Evolutionary conservation across 2,329 filamentous ascomycete genomes (phyloP).

Genomic region (Cladophialophora immunda): DNA sequence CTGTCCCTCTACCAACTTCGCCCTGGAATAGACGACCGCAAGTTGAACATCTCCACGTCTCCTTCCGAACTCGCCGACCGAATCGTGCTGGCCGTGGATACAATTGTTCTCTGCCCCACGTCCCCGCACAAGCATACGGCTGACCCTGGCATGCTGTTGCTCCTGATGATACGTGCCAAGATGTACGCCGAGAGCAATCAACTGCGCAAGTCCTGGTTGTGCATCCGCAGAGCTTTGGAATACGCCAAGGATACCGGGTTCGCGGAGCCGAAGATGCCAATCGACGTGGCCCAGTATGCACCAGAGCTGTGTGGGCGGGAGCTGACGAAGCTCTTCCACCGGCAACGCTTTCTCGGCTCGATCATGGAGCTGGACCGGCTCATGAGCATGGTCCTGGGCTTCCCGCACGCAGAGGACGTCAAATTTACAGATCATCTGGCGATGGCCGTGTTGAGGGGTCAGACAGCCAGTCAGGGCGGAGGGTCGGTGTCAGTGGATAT

Average conservation of each 20-base stretch:
- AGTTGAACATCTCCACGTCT: slow-evolving; percentile 31
- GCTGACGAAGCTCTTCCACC: slow-evolving; percentile 27
- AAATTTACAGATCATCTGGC: slow-evolving; percentile 38
- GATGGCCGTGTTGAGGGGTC: slow-evolving; percentile 29
- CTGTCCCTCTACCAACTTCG: slow-evolving; percentile 36
- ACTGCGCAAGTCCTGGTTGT: slow-evolving; percentile 39
- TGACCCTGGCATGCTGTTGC: slow-evolving; percentile 30
- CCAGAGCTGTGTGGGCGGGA: slow-evolving; percentile 16
- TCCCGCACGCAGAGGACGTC: slow-evolving; percentile 36
- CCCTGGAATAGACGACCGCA: slow-evolving; percentile 35
- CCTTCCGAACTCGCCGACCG: slow-evolving; percentile 31
- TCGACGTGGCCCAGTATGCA: slow-evolving; percentile 10
- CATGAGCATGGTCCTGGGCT: slow-evolving; percentile 38
- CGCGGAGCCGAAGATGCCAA: slow-evolving; percentile 19
- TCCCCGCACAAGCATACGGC: slow-evolving; percentile 26
- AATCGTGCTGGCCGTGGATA: slow-evolving; percentile 38
- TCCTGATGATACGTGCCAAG: slow-evolving; percentile 38
- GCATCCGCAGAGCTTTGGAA: slow-evolving; percentile 30
- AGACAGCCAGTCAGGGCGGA: slow-evolving; percentile 2
- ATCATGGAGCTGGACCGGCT: slow-evolving; percentile 39
- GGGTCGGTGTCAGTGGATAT: slow-evolving; percentile 24
- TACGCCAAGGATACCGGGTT: slow-evolving; percentile 32
- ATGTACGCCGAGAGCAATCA: slow-evolving; percentile 39
- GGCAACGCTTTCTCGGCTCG: slow-evolving; percentile 37
- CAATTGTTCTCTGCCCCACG: slow-evolving; percentile 32